These are phyloP conservation scores for Coemansia sp. DNA, from an alignment of 192 early-diverging fungal species.

Conservation along the genomic window DNA sequence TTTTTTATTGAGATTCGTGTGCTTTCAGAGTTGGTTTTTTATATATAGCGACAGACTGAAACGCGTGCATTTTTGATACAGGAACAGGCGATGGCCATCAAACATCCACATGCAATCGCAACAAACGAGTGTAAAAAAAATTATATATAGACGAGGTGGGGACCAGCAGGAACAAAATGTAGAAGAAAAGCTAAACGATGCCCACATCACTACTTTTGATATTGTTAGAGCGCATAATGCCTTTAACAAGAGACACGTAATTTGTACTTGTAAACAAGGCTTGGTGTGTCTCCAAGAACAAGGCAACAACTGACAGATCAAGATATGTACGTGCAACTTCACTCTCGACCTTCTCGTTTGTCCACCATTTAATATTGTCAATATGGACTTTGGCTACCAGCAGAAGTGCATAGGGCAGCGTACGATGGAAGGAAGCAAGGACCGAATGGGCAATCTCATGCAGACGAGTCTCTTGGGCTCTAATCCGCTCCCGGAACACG, in stretches of 20 bases:
- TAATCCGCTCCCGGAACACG: slow-evolving; percentile 44
- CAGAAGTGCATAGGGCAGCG: slow-evolving; percentile 46
- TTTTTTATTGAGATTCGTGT: not conserved
- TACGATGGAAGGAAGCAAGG: slow-evolving; percentile 47
- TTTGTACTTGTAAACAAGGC: slow-evolving; percentile 40
- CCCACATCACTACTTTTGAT: slow-evolving; percentile 2
- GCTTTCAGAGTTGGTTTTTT: not conserved
- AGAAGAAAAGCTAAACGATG: not conserved
- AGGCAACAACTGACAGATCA: slow-evolving; percentile 32
- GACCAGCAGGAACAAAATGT: too few relatives aligned
- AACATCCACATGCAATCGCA: too few relatives aligned
- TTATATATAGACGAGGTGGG: too few relatives aligned
- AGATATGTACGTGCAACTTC: slow-evolving; percentile 39
- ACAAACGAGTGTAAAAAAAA: too few relatives aligned
- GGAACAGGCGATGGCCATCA: not conserved
- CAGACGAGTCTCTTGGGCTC: slow-evolving; percentile 34
- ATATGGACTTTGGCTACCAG: slow-evolving; percentile 48
- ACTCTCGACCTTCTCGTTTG: slow-evolving; percentile 24
- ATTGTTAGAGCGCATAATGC: slow-evolving; percentile 35
- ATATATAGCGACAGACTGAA: not conserved
- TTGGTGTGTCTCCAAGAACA: slow-evolving; percentile 50
- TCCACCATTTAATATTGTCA: slow-evolving; percentile 52
- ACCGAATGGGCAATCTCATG: slow-evolving; percentile 41
- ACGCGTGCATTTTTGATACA: not conserved
- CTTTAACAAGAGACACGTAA: slow-evolving; percentile 49